These are phyloP conservation scores for Lentinula novae-zelandiae DNA, from an alignment of 1,284 basidiomycete genomes.

Conservation along the genomic window DNA sequence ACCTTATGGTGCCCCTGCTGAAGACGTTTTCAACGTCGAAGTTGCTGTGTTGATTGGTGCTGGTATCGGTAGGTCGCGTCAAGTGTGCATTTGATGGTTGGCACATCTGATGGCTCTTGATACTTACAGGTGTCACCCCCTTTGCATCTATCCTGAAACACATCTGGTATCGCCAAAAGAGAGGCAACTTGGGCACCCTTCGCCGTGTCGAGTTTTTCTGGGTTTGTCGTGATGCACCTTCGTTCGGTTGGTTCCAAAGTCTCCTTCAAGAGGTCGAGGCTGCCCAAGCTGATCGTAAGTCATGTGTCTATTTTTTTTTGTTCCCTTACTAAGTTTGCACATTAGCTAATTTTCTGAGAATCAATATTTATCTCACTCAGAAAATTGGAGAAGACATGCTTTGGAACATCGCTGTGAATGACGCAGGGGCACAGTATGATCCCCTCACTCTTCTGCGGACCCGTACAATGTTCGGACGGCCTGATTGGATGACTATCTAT, in stretches of 20 bases:
- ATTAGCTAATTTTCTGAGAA: constrained; percentile 81
- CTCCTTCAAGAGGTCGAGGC: constrained; percentile 82
- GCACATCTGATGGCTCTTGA: constrained; percentile 6
- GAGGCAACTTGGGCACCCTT: constrained; percentile 69
- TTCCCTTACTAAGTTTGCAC: constrained; percentile 8
- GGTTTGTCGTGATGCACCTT: constrained; percentile 85
- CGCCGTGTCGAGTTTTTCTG: constrained; percentile 89
- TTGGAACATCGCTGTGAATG: constrained; percentile 87
- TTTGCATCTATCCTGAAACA: constrained; percentile 91
- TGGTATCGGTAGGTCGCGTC: constrained; percentile 69
- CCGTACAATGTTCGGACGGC: constrained; percentile 85
- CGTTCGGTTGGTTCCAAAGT: constrained; percentile 91
- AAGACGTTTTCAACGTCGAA: constrained; percentile 84
- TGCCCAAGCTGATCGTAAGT: constrained; percentile 78
- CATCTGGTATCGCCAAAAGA: constrained; percentile 87
- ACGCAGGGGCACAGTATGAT: constrained; percentile 78
- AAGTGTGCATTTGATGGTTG: not conserved
- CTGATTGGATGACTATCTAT: constrained; percentile 82
- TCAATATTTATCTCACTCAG: constrained; percentile 88
- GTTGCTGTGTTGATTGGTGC: constrained; percentile 85
- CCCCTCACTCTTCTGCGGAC: constrained; percentile 81
- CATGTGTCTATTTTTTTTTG: not conserved
- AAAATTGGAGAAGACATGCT: constrained; percentile 82
- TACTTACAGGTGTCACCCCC: constrained; percentile 69
- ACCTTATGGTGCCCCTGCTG: constrained; percentile 84